phyloP scores from a whole-genome alignment of 78 protist genomes.

The Cavenderia fasciculata region DNA sequence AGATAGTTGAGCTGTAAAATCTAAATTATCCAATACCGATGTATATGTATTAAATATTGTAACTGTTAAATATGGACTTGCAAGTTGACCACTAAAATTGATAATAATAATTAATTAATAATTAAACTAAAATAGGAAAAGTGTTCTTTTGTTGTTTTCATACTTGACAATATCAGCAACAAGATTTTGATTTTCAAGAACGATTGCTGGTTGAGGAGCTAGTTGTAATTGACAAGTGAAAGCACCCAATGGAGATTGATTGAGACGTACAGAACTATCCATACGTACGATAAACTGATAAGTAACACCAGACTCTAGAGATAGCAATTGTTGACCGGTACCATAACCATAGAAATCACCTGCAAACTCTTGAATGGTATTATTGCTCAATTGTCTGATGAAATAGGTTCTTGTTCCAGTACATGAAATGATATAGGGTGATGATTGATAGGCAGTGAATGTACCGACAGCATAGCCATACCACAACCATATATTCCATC shows the following conservation, averaged over 20 bases:
- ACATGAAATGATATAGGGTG: slow-evolving; percentile 6
- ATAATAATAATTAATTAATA: neutral
- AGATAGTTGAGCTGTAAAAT: too few species aligned
- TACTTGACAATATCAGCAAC: too few species aligned
- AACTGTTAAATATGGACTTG: neutral
- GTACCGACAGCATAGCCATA: slow-evolving; percentile 54
- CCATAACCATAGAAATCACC: slow-evolving; percentile 57
- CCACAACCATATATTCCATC: slow-evolving; percentile 65
- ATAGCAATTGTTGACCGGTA: slow-evolving; percentile 18
- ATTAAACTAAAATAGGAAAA: too few species aligned
- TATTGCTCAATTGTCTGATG: neutral
- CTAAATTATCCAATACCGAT: too few species aligned
- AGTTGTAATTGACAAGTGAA: neutral
- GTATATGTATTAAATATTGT: neutral
- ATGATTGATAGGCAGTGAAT: too few species aligned
- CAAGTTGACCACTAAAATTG: neutral
- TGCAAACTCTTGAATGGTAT: slow-evolving; percentile 6
- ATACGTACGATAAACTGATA: slow-evolving; percentile 28
- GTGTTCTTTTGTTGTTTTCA: too few species aligned
- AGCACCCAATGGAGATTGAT: slow-evolving; percentile 22
- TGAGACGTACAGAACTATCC: slow-evolving; percentile 20
- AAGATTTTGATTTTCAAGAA: neutral
- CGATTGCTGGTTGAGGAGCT: neutral
- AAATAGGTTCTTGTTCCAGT: slow-evolving; percentile 11
- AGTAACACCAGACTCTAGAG: neutral